These are phyloP conservation scores for Globisporangium paddicum DNA, from an alignment of 352 stramenopile species.

Conservation along the genomic window DNA sequence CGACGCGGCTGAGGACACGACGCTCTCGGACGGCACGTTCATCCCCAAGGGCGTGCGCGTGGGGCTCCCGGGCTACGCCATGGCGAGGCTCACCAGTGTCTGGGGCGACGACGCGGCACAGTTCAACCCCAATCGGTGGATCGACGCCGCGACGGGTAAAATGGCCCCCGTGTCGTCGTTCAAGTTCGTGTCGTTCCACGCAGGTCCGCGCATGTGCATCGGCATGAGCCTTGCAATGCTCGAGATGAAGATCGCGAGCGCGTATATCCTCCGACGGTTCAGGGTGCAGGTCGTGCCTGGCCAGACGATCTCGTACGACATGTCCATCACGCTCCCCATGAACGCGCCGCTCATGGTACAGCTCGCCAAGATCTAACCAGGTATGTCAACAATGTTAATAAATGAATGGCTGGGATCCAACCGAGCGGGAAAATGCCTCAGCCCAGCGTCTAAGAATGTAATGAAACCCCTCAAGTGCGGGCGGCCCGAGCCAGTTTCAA, in stretches of 20 bases:
- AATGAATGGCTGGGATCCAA: background rate
- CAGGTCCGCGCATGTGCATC: constrained; percentile 42
- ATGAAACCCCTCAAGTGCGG: background rate
- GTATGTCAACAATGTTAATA: background rate
- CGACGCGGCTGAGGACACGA: constrained; percentile 31
- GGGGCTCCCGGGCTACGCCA: constrained; percentile 42
- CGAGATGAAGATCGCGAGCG: constrained; percentile 40
- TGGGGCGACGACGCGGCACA: constrained; percentile 56
- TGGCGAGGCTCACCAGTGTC: constrained; percentile 44
- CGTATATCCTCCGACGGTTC: constrained; percentile 29
- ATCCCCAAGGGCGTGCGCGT: constrained; percentile 40
- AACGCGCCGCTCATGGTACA: constrained; percentile 8
- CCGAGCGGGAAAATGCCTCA: background rate
- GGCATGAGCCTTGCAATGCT: constrained; percentile 45
- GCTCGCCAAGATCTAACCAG: background rate
- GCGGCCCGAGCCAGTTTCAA: background rate
- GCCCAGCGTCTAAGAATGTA: background rate
- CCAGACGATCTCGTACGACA: constrained; percentile 16
- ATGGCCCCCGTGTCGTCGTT: constrained; percentile 25
- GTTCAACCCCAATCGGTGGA: constrained; percentile 49
- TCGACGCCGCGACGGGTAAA: constrained; percentile 35
- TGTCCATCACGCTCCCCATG: constrained; percentile 18
- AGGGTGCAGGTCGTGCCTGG: constrained; percentile 16
- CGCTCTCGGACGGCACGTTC: constrained; percentile 67
- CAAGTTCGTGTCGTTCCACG: constrained; percentile 55